A percentile compares a stretch with the other conserved stretches of the same genome.
These are phyloP conservation scores for Puya raimondii DNA, from an alignment of 176 grass and related monocot species.

Conservation along the genomic window DNA sequence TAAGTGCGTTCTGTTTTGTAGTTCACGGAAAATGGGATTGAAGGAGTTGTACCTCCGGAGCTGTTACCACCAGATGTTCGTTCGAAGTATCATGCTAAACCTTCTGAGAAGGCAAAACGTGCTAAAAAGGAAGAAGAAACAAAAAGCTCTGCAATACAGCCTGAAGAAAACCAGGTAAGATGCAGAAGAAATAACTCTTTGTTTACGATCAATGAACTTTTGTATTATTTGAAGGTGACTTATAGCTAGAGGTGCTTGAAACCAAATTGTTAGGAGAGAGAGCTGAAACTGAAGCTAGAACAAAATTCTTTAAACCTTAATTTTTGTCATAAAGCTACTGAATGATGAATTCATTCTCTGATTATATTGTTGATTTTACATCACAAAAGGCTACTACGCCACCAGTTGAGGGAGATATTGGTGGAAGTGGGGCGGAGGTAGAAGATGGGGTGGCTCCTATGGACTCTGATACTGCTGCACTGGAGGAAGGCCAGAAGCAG, in stretches of 20 bases:
- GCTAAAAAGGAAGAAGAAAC: slow-evolving; percentile 67
- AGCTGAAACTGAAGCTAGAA: no score
- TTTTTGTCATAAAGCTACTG: background rate
- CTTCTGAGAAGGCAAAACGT: slow-evolving; percentile 61
- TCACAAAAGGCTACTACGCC: slow-evolving; percentile 38
- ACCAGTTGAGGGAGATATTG: slow-evolving; percentile 61
- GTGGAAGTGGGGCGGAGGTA: slow-evolving; percentile 52
- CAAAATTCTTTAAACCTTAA: background rate
- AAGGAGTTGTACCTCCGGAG: slow-evolving; percentile 85
- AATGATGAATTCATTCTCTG: background rate
- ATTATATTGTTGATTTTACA: slow-evolving; percentile 3
- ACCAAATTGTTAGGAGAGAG: no score
- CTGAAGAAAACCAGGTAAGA: slow-evolving; percentile 59
- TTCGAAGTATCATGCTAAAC: slow-evolving; percentile 58
- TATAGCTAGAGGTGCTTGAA: no score
- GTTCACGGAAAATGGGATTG: slow-evolving; percentile 68
- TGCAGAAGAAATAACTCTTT: no score
- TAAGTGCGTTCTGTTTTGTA: slow-evolving; percentile 11
- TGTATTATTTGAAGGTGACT: no score
- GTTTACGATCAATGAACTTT: no score
- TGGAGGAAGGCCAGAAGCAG: slow-evolving; percentile 52
- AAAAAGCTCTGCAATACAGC: slow-evolving; percentile 41
- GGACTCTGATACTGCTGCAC: slow-evolving; percentile 53
- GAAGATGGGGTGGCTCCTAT: slow-evolving; percentile 81
- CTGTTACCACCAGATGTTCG: slow-evolving; percentile 63